Evolutionary conservation across 2,329 filamentous ascomycete genomes (phyloP), one percentile per base, ranked within the genome.

Genomic region (Arthroderma sp.): DNA sequence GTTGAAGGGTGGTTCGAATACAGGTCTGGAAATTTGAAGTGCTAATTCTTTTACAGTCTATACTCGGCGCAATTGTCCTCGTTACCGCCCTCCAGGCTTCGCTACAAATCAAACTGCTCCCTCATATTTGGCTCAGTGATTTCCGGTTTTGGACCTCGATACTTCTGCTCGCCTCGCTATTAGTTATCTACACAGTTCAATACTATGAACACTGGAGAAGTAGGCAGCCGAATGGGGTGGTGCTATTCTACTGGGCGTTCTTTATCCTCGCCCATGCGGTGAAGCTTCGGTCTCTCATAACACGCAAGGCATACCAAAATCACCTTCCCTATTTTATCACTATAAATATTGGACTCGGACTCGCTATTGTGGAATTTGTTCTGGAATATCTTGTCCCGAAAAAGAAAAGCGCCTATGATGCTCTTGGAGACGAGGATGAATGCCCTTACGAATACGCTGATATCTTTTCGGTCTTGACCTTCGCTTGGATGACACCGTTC

Each of bases 401-500:
- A 64, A 78, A 77, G 52, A 66, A 79, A 48, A 83, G 78, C 54
- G 76, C 71, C 38, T 84, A 84, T 58, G 75, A 82, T 59, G 77
- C 77, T 4, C 62, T 83, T 40, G 79, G 77, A 5, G 77, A 81
- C 48, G 65, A 66, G 46, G 75, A 83, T 53, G 80, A 84, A 63
- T 83, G 80, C 49, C 73, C 73, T 0, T 80, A 85, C 50, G 88
- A 96, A 65, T 94, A 94, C 61, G 88, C 91, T 8, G 87, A 89
- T 48, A 73, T 96, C 43, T 98, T 98, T 66, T 94, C 89, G 3
- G 78, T 85, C 42, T 73, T 98, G 38, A 94, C 89, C 0, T 98
- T 98, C 63, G 82, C 83, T 44, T 98, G 91, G 91, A 95, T 98
- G 89, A 96, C 91, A 0, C 88, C 91, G 0, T 69, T 98, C 76